These are phyloP conservation scores for Penicillium verrucosum DNA, from an alignment of 2,329 filamentous ascomycete species.

Conservation along the genomic window DNA sequence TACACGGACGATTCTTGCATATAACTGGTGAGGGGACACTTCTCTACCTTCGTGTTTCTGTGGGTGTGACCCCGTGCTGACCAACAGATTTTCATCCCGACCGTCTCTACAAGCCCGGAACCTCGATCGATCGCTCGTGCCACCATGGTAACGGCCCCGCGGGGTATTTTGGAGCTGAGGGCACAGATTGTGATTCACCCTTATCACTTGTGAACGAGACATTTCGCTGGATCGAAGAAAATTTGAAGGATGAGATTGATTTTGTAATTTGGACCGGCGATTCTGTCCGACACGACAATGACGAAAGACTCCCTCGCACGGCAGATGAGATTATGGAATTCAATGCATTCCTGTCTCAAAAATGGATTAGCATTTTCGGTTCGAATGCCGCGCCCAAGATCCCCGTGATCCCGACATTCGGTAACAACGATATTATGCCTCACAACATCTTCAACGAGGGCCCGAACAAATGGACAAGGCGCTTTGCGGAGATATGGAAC, in stretches of 20 bases:
- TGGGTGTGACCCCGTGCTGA: background rate
- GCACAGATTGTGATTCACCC: slow-evolving; percentile 84
- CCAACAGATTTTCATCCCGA: slow-evolving; percentile 86
- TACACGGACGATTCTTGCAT: slow-evolving; percentile 36
- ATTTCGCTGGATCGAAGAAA: slow-evolving; percentile 78
- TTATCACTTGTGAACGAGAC: slow-evolving; percentile 78
- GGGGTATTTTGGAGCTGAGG: slow-evolving; percentile 79
- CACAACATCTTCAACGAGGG: slow-evolving; percentile 89
- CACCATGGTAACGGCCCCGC: slow-evolving; percentile 74
- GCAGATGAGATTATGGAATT: slow-evolving; percentile 70
- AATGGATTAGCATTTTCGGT: slow-evolving; percentile 71
- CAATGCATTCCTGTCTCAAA: slow-evolving; percentile 72
- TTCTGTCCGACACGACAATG: slow-evolving; percentile 83
- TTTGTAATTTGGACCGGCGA: slow-evolving; percentile 94
- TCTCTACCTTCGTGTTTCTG: background rate
- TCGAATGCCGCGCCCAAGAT: slow-evolving; percentile 55
- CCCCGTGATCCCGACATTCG: slow-evolving; percentile 84
- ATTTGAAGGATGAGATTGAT: slow-evolving; percentile 75
- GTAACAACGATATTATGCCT: slow-evolving; percentile 96
- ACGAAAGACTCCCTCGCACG: slow-evolving; percentile 73
- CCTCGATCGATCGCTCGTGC: slow-evolving; percentile 69
- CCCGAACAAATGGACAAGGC: slow-evolving; percentile 80
- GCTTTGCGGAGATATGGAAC: slow-evolving; percentile 75
- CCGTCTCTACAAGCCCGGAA: slow-evolving; percentile 75
- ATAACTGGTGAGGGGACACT: slow-evolving; percentile 31